These are phyloP conservation scores for Penicillium freii DNA, from an alignment of 2,329 filamentous ascomycete genomes.

Conservation along the genomic window DNA sequence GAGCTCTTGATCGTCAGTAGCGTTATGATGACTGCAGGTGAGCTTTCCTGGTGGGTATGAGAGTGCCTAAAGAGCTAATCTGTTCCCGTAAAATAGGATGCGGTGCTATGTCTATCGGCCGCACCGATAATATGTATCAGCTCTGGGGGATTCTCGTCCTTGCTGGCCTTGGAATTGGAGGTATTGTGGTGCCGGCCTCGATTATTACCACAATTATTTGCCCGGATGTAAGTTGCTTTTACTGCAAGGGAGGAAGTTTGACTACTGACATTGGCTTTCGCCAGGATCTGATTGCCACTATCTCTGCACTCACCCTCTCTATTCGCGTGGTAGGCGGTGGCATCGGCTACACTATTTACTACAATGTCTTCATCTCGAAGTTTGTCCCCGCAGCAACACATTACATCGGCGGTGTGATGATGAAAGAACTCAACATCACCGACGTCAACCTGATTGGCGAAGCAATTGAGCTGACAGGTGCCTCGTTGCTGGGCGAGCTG, in stretches of 20 bases:
- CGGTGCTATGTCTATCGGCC: constrained; percentile 53
- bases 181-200: constrained; percentile 65
- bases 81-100: constrained; percentile 41
- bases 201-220: constrained; percentile 70
- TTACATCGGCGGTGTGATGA: constrained; percentile 54
- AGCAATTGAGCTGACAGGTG: constrained; percentile 55
- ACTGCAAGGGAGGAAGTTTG: neutral
- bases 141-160: constrained; percentile 60
- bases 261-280: neutral
- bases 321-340: constrained; percentile 67
- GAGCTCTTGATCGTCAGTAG: constrained; percentile 60
- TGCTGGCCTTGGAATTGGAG: constrained; percentile 64
- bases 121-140: constrained; percentile 52
- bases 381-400: constrained; percentile 47
- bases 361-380: constrained; percentile 51
- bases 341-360: constrained; percentile 62
- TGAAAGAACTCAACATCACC: constrained; percentile 50
- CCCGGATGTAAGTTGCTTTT: constrained; percentile 51
- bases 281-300: constrained; percentile 64
- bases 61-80: neutral
- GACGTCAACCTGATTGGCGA: constrained; percentile 47
- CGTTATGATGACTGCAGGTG: constrained; percentile 63
- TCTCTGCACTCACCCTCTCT: constrained; percentile 66
- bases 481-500: constrained; percentile 52
- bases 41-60: constrained; percentile 4